Conservation (phyloP, 2,329 filamentous ascomycete genomes). For the Xylaria arbuscula region DNA sequence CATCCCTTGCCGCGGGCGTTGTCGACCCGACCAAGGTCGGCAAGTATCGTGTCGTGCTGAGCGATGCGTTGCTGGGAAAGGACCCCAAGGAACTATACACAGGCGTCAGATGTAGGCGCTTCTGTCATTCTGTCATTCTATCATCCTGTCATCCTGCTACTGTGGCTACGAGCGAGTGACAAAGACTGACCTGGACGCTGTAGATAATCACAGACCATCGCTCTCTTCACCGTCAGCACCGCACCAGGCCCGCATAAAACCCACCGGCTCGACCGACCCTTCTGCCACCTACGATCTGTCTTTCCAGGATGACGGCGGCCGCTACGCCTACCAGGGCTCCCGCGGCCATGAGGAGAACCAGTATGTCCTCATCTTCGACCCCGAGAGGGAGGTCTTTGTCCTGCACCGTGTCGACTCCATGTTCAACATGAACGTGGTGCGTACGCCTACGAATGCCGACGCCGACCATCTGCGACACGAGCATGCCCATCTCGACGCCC, state of each 20-base stretch:
- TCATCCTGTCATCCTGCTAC: neutral
- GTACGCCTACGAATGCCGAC: slow-evolving; percentile 73
- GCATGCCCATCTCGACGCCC: slow-evolving; percentile 71
- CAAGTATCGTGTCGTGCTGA: slow-evolving; percentile 72
- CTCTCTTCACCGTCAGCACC: slow-evolving; percentile 62
- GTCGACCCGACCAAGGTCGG: slow-evolving; percentile 70
- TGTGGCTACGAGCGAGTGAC: neutral
- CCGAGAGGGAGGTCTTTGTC: slow-evolving; percentile 78
- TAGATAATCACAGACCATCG: slow-evolving; percentile 72
- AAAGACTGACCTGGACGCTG: slow-evolving; percentile 22
- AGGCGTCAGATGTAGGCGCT: slow-evolving; percentile 66
- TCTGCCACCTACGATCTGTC: slow-evolving; percentile 64
- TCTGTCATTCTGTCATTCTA: no score
- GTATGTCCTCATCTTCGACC: slow-evolving; percentile 80
- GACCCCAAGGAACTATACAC: slow-evolving; percentile 69
- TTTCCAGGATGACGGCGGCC: slow-evolving; percentile 65
- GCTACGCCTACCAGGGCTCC: slow-evolving; percentile 70
- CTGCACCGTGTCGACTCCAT: slow-evolving; percentile 84
- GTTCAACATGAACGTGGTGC: slow-evolving; percentile 87
- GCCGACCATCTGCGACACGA: slow-evolving; percentile 71
- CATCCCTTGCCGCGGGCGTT: slow-evolving; percentile 48
- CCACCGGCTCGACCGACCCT: slow-evolving; percentile 56
- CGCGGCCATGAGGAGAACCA: slow-evolving; percentile 67
- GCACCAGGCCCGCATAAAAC: slow-evolving; percentile 63
- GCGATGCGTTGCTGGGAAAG: slow-evolving; percentile 69